A percentile compares a stretch with the other conserved stretches of the same genome.
Evolutionary conservation across 805 yeast genomes (phyloP).

Genomic region (Scheffersomyces lignosus): DNA sequence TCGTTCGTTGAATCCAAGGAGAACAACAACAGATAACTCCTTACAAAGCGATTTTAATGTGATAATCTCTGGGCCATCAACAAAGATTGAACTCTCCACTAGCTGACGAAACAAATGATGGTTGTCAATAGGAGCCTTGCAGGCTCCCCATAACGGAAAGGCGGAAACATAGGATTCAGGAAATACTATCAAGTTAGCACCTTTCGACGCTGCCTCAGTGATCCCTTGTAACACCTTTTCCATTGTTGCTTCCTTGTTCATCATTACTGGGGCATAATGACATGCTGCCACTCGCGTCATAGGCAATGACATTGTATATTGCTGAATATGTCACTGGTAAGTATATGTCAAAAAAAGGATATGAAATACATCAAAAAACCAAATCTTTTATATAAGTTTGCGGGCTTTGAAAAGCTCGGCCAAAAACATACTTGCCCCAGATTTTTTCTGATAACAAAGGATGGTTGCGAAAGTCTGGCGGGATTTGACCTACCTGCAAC

Average conservation of each 20-base stretch:
- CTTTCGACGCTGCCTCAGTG: conserved; percentile 16
- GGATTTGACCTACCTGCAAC: too few species aligned
- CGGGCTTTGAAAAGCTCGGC: too few species aligned
- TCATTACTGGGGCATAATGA: conserved; percentile 17
- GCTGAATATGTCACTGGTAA: too few species aligned
- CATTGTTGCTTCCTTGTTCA: conserved; percentile 17
- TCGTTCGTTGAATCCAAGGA: conserved; percentile 20
- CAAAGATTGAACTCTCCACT: conserved; percentile 18
- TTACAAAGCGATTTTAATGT: conserved; percentile 9
- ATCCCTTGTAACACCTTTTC: conserved; percentile 14
- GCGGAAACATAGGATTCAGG: conserved; percentile 20
- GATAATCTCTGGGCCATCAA: conserved; percentile 21
- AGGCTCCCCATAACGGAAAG: conserved; percentile 20
- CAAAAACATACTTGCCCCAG: too few species aligned
- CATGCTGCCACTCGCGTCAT: conserved; percentile 20
- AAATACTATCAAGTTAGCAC: conserved; percentile 17
- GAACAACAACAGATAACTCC: conserved; percentile 15
- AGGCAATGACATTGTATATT: conserved; percentile 8
- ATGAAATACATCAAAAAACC: too few species aligned
- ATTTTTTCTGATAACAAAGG: too few species aligned
- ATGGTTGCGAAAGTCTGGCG: too few species aligned
- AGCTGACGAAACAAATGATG: conserved; percentile 17
- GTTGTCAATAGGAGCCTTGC: conserved; percentile 21
- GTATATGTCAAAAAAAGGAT: too few species aligned
- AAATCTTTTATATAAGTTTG: too few species aligned